Evolutionary conservation across 768 basidiomycete species (phyloP).

Genomic region (Terana coerulea): DNA sequence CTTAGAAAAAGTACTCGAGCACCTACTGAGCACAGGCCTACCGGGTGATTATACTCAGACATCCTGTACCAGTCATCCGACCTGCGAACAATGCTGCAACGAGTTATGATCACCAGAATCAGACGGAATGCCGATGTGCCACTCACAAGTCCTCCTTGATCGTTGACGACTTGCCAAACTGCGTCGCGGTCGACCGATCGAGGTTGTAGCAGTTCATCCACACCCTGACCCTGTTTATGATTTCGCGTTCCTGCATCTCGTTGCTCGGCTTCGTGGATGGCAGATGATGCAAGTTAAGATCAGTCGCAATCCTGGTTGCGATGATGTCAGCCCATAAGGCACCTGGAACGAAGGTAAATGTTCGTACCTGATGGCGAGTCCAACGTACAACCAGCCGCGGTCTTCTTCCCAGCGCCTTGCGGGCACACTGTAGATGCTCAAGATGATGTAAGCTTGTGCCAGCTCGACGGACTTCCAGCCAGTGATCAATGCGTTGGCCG

Average conservation of each 20-base stretch:
- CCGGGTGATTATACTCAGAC: conserved; percentile 57
- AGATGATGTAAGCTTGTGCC: conserved; percentile 87
- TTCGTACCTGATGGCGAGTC: conserved; percentile 72
- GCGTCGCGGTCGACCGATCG: conserved; percentile 82
- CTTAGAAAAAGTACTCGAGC: not conserved
- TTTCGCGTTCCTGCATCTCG: conserved; percentile 77
- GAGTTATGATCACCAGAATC: not conserved
- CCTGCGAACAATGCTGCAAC: conserved; percentile 57
- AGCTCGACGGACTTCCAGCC: conserved; percentile 72
- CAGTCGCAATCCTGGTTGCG: conserved; percentile 74
- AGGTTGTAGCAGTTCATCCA: conserved; percentile 92
- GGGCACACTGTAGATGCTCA: conserved; percentile 78
- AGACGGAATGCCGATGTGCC: not conserved
- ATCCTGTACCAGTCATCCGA: conserved; percentile 74
- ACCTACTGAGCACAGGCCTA: conserved; percentile 23
- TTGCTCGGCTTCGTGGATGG: conserved; percentile 67
- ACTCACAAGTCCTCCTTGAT: conserved; percentile 80
- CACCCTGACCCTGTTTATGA: conserved; percentile 78
- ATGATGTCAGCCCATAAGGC: not conserved
- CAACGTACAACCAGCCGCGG: conserved; percentile 85
- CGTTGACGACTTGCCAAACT: conserved; percentile 87
- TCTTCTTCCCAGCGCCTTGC: conserved; percentile 88
- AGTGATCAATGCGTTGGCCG: conserved; percentile 75
- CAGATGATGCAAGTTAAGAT: conserved; percentile 82
- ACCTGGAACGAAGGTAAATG: not conserved